Evolutionary conservation across 2,329 filamentous ascomycete genomes (phyloP), one percentile per base, ranked within the genome.

Genomic region (Fusarium anthophilum): DNA sequence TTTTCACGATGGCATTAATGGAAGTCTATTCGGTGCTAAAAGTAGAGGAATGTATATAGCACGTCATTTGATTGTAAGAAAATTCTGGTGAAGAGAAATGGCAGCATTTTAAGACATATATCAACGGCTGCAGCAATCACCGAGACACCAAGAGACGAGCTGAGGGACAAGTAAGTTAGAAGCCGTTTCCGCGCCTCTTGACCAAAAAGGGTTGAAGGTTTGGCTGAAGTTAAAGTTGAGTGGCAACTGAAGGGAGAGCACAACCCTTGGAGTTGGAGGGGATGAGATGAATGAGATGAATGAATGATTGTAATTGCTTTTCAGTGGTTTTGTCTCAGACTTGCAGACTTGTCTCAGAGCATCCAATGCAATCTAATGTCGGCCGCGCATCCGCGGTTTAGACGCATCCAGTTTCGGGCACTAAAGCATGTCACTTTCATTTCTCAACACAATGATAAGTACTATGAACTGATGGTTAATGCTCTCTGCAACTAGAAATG

Each of bases 231-330:
- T 30, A 15, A 22, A 47, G 45, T 26, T n/a, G 35, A 41, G 53
- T 35, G 39, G 28, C 30, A 62, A 62, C 54, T 47, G 38, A 37
- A 68, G 66, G 56, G 63, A 54, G 62, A 28, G 37, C 38, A 45
- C n/a, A 51, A 39, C 30, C 17, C 18, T 38, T 26, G 15, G 50
- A 26, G 32, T 22, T 20, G n/a, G 50, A 53, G 32, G 50, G 50
- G 50, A 26, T 22, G 50, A 39, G n/a, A 30, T 30, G 28, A 30
- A 30, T 30, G 28, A 26, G 8, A 28, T 28, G 44, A 7, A 20
- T 39, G 38, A 32, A 18, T 24, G 45, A 15, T 22, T 56, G 8
- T 41, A 15, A 59, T 70, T 69, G 39, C 44, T 69, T 69, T 32
- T 70, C 39, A 28, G 20, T 12, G 14, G 12, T 6, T 63, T 44